Base-by-base conservation (phyloP, 2,329 filamentous ascomycete genomes). In the Fusarium sp. region DNA sequence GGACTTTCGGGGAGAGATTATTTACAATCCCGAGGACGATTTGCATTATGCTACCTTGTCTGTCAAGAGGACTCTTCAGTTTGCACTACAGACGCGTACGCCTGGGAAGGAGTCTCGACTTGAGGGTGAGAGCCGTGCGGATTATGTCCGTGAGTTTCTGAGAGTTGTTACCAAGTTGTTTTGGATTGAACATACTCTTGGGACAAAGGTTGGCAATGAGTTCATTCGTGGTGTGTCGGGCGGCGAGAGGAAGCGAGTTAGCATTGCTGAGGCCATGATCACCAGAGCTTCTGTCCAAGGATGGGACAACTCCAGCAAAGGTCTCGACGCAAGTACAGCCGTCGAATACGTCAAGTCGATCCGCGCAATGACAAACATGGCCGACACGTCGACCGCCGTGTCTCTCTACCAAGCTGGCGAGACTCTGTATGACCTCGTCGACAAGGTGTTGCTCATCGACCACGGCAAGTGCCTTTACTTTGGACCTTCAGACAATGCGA, bases 401-500 rank as follows among this genome's bases (percentile, higher is more conserved):
- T 91, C 92, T 88, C 84, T 94, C 0, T 94, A 94, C 80, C 91
- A 93, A 78, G 91, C 91, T 0, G 89, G 90, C 6, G 90, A 93
- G 65, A 88, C 86, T 4, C 89, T 93, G 31, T 92, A 90, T 75
- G 84, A 90, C 2, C 84, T 92, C 2, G 93, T 93, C 83, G 93
- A 94, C 80, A 94, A 94, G 80, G 92, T 94, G 0, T 81, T 94
- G 51, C 88, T 95, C n/a, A 92, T 95, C 56, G 91, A 94, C 69
- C 64, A 91, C 59, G 93, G 93, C 4, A 88, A 90, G 66, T 92
- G 92, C 73, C 89, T 94, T 22, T 95, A 90, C 83, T 95, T 91
- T 75, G 93, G 93, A 3, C 85, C 85, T 0, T 86, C 89, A 0
- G 86, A 88, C 6, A 83, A 88, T 2, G 93, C 93, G 1, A 92